Conservation (phyloP, 2,329 filamentous ascomycete genomes). For the Cercospora canescens region DNA sequence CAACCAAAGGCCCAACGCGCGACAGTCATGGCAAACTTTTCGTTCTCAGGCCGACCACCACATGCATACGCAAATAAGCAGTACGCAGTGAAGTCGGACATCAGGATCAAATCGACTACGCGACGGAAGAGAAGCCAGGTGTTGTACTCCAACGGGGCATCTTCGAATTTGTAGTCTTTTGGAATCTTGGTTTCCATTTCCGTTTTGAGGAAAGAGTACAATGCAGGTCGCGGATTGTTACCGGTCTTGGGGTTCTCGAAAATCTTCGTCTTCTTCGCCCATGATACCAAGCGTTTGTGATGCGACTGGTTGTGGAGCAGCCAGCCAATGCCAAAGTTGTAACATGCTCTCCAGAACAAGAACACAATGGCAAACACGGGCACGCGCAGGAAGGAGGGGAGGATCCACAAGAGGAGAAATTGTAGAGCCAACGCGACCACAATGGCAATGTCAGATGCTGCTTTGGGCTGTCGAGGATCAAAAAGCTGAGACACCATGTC, state of each 20-base stretch:
- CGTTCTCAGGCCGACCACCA: constrained; percentile 70
- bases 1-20: constrained; percentile 79
- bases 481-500: constrained; percentile 99
- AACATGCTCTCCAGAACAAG: constrained; percentile 86
- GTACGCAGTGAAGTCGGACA: constrained; percentile 98
- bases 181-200: constrained; percentile 95
- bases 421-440: constrained; percentile 75
- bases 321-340: constrained; percentile 92
- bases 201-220: constrained; percentile 80
- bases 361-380: constrained; percentile 82
- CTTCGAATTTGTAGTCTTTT: constrained; percentile 88
- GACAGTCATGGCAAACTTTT: constrained; percentile 67
- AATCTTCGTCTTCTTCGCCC: constrained; percentile 81
- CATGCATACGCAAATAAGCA: constrained; percentile 93
- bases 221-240: constrained; percentile 75
- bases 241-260: constrained; percentile 83
- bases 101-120: constrained; percentile 92
- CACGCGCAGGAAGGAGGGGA: constrained; percentile 69
- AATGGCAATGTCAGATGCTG: constrained; percentile 80
- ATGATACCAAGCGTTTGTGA: constrained; percentile 79
- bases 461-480: constrained; percentile 93
- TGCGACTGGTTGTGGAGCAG: constrained; percentile 88
- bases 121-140: constrained; percentile 97
- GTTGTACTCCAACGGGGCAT: constrained; percentile 96
- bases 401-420: constrained; percentile 69